These are phyloP conservation scores for Cornus kousa DNA, from an alignment of 148 eudicot species.

Conservation along the genomic window DNA sequence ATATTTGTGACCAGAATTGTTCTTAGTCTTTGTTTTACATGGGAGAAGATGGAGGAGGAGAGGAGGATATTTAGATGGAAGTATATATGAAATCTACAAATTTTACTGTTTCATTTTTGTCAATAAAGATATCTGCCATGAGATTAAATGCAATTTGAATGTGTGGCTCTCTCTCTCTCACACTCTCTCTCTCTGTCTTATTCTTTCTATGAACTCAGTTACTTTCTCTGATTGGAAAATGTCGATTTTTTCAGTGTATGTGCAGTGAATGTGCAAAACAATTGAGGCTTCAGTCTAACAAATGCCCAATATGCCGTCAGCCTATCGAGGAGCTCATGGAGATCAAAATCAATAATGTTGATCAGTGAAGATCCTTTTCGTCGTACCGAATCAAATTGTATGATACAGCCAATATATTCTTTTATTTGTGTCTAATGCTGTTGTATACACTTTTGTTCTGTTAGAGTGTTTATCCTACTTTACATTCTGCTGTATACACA, in stretches of 20 bases:
- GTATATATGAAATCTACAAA: not conserved
- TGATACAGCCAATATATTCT: conserved; percentile 11
- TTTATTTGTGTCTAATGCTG: conserved; percentile 22
- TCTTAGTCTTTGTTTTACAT: too few species aligned
- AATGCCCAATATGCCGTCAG: conserved; percentile 82
- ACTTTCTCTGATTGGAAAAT: conserved; percentile 2
- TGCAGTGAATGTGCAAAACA: conserved; percentile 77
- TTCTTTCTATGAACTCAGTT: not conserved
- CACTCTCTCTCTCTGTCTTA: not conserved
- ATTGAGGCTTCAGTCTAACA: conserved; percentile 62
- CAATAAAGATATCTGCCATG: not conserved
- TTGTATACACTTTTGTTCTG: conserved; percentile 10
- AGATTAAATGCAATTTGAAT: too few species aligned
- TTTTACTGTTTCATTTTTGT: not conserved
- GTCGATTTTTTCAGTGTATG: conserved; percentile 57
- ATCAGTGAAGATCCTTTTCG: conserved; percentile 23
- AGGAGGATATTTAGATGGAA: not conserved
- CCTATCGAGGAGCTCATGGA: conserved; percentile 61
- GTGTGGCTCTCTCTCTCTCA: not conserved
- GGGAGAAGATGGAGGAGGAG: not conserved
- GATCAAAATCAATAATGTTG: conserved; percentile 46
- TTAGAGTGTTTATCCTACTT: not conserved
- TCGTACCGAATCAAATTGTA: conserved; percentile 15
- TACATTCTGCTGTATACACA: conserved; percentile 17
- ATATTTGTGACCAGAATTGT: not conserved